Evolutionary conservation across 2,329 filamentous ascomycete genomes (phyloP).

Genomic region (Incumbomyces lentus): DNA sequence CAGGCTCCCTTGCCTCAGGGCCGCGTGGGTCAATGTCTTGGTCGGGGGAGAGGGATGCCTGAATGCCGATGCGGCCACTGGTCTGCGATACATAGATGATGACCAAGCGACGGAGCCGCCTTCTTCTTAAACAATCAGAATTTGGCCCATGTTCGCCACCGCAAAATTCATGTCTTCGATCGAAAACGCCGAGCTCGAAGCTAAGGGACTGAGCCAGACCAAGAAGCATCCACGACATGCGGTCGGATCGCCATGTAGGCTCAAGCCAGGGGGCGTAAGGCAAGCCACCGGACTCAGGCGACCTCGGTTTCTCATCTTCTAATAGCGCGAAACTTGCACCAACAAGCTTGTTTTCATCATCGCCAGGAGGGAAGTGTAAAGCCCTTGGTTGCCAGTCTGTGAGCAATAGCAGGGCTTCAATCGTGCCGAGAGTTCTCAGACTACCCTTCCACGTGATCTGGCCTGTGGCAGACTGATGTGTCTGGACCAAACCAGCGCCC

Average conservation of each 20-base stretch:
- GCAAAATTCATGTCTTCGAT: constrained; percentile 52
- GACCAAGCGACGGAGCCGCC: constrained; percentile 76
- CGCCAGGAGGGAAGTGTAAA: constrained; percentile 74
- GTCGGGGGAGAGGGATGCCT: constrained; percentile 70
- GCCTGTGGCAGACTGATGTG: constrained; percentile 54
- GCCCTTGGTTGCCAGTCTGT: constrained; percentile 96
- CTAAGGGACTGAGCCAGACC: constrained; percentile 44
- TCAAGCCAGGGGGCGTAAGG: constrained; percentile 90
- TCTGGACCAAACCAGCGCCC: constrained; percentile 55
- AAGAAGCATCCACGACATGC: constrained; percentile 52
- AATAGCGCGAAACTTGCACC: constrained; percentile 25
- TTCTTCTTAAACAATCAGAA: constrained; percentile 66
- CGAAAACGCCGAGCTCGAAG: constrained; percentile 84
- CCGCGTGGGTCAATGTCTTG: constrained; percentile 27
- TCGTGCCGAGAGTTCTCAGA: constrained; percentile 78
- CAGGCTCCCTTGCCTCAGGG: constrained; percentile 26
- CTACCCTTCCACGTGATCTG: constrained; percentile 56
- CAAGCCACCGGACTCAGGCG: constrained; percentile 38
- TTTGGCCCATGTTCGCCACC: constrained; percentile 29
- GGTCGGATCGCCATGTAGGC: constrained; percentile 70
- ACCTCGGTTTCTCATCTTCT: constrained; percentile 18
- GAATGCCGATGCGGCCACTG: constrained; percentile 84
- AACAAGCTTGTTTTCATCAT: constrained; percentile 54
- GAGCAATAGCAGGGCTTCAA: constrained; percentile 85
- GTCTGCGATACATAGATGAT: constrained; percentile 88